Evolutionary conservation across 768 basidiomycete species (phyloP), one percentile per base, ranked within the genome.

Genomic region (Serendipita vermifera): DNA sequence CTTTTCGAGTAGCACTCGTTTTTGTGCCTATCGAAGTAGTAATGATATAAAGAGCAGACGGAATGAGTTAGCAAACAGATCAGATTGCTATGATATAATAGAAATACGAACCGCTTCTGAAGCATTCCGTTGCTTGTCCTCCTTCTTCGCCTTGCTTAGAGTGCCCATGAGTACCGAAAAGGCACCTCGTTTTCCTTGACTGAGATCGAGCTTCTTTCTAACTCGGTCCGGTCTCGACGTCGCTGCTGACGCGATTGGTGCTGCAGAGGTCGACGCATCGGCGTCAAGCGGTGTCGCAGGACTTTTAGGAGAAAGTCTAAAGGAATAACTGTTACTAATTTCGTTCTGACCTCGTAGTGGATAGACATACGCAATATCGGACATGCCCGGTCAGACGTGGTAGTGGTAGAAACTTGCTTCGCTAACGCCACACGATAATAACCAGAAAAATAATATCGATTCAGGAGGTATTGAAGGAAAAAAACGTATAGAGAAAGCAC

Each of bases 111-210:
- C 87, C 63, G 87, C 85, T 63, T 90, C 87, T 68, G 85, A 87
- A n/a, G 82, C 81, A 65, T 76, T 86, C 58, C 86, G 75, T 73
- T 85, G 81, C 66, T 85, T 83, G 68, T 87, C 87, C 73, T 90
- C 87, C 61, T 77, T 82, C 73, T 87, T 88, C 61, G 87, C 87
- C 74, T 85, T 86, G 72, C 83, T 86, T 59, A 90, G 77, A 61
- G 87, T 90, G 54, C 85, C 85, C 57, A 90, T 69, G 61, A 88
- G 73, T 61, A 89, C 73, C 59, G 86, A 87, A 72, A 90, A 86
- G 83, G 46, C 46, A 7, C 46, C 46, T 31, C 46, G 20, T 51
- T 51, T 51, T 20, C 32, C 32, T 51, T 51, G 46, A 51, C 15
- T 51, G 9, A 51, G 46, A n/a, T 51, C 46, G 24, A 51, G n/a